Conservation (phyloP, 306 rosid genomes). For the Delonix regia region DNA sequence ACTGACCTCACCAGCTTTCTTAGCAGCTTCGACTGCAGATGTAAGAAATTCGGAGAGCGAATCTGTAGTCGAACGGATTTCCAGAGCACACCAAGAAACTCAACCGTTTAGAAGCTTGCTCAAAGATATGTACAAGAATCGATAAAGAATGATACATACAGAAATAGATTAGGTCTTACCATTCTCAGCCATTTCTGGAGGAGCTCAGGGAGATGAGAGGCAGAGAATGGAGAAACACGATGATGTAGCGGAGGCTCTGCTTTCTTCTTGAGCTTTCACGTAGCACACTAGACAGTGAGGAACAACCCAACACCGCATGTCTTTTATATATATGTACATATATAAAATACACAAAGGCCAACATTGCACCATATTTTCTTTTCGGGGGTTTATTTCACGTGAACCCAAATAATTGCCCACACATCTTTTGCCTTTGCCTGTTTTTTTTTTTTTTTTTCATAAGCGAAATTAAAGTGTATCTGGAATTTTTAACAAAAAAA, state of each 20-base stretch:
- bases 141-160: background rate
- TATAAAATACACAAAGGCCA: background rate
- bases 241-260: background rate
- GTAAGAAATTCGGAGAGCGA: constrained; percentile 64
- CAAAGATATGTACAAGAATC: background rate
- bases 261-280: background rate
- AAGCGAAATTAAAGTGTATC: no score
- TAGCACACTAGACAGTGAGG: background rate
- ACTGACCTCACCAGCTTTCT: constrained; percentile 75
- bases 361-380: background rate
- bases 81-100: background rate
- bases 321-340: no score
- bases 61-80: constrained; percentile 41
- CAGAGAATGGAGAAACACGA: background rate
- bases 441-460: no score
- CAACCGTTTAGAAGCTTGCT: background rate
- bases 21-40: constrained; percentile 78
- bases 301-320: background rate
- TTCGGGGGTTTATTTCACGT: background rate
- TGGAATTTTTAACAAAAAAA: no score
- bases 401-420: background rate
- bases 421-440: no score
- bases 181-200: background rate
- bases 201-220: background rate
- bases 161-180: background rate